Evolutionary conservation across 108 stramenopile species (phyloP).

Genomic region (Cyclotella sp.): DNA sequence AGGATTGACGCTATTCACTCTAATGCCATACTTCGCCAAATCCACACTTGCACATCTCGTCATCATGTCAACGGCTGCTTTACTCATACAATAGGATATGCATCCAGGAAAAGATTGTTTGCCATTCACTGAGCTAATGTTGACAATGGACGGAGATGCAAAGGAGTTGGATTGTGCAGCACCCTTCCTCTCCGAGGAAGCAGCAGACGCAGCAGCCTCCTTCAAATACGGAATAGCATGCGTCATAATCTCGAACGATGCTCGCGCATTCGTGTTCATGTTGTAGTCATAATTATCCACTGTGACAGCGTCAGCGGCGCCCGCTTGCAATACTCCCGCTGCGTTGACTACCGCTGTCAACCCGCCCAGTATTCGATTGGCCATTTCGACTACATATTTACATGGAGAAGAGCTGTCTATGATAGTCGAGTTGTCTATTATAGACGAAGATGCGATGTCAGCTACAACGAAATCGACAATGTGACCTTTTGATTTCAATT

Average conservation of each 20-base stretch:
- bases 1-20: slow-evolving; percentile 72
- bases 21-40: slow-evolving; percentile 66
- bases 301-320: slow-evolving; percentile 50
- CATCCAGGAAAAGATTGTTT: slow-evolving; percentile 68
- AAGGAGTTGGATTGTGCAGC: background rate
- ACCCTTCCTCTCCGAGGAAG: background rate
- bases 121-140: slow-evolving; percentile 72
- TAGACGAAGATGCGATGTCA: slow-evolving; percentile 41
- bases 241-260: slow-evolving; percentile 69
- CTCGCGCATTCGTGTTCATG: slow-evolving; percentile 62
- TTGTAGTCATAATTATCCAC: slow-evolving; percentile 59
- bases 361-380: slow-evolving; percentile 49
- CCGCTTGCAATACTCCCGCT: slow-evolving; percentile 62
- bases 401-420: slow-evolving; percentile 18
- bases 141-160: slow-evolving; percentile 58
- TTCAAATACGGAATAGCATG: slow-evolving; percentile 66
- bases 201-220: slow-evolving; percentile 3
- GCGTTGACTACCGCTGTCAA: slow-evolving; percentile 62
- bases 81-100: slow-evolving; percentile 67
- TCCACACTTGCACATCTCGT: slow-evolving; percentile 67
- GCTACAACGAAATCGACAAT: slow-evolving; percentile 56
- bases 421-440: background rate
- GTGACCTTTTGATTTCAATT: slow-evolving; percentile 37
- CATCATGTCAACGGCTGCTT: slow-evolving; percentile 73
- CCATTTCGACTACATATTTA: slow-evolving; percentile 48